Evolutionary conservation across 1,284 basidiomycete species (phyloP), one percentile per base, ranked within the genome.

Genomic region (Tremellales sp.): DNA sequence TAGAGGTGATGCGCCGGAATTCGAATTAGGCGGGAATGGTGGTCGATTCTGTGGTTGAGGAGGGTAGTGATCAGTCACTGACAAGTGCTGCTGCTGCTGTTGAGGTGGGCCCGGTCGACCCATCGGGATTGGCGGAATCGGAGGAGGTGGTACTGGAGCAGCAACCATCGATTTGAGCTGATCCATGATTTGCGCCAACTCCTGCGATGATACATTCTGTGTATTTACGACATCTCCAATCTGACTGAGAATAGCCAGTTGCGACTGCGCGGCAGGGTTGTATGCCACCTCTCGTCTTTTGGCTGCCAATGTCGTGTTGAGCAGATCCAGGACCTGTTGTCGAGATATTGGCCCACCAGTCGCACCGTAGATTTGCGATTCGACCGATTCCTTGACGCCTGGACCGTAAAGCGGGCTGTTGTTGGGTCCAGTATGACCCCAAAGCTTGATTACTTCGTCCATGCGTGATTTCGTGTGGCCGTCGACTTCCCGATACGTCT

Each of bases 381-480:
- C 68, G 29, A 72, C 61, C 24, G 58, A 51, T 45, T 66, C 64
- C 45, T 65, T 60, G 12, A 72, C 58, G 5, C 43, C 53, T 0
- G 54, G 27, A 1, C 67, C 64, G 43, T 73, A 97, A 2, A 97
- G 77, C 65, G 91, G 87, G 51, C 82, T 81, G n/a, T 86, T 82
- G 42, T 79, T 79, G 2, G 86, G 85, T 10, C 85, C 84, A 29
- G 88, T 88, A 27, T 83, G 86, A 26, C 90, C 81, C 92, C 92
- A 97, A 8, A 92, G 91, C 33, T 88, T 75, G 17, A 96, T 81
- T 84, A 97, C 89, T 72, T 97, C 92, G 67, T 93, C 89, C 87
- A 97, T 91, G 74, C 94, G 96, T 69, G 83, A 82, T 54, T 86
- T 84, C 6, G 88, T 94, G 31, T 76, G 75, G 35, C 83, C 83